Evolutionary conservation across 2,329 filamentous ascomycete species (phyloP).

Genomic region (Ilyonectria mors-panacis): DNA sequence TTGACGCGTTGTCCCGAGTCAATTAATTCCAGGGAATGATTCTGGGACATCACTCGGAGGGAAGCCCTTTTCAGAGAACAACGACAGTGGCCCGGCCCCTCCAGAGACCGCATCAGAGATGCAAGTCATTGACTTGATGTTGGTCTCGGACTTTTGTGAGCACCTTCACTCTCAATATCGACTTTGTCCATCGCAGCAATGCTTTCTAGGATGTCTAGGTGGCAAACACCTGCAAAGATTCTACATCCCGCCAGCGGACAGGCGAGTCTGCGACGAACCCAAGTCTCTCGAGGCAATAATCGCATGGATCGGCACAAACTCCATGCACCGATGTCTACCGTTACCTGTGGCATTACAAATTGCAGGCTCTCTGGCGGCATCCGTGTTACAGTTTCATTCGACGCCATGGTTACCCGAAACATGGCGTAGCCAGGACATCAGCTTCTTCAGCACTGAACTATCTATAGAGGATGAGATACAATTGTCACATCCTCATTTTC

Average conservation of each 20-base stretch:
- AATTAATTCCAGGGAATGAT: background rate
- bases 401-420: background rate
- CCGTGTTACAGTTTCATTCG: background rate
- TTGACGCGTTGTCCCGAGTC: background rate
- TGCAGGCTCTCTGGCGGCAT: background rate
- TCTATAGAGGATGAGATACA: background rate
- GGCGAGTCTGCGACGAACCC: background rate
- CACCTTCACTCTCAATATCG: background rate
- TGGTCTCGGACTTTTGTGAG: background rate
- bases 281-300: background rate
- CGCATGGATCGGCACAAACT: background rate
- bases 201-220: background rate
- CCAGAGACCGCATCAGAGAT: background rate
- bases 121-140: background rate
- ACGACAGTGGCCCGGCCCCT: background rate
- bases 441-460: background rate
- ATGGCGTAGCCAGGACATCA: background rate
- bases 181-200: background rate
- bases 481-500: background rate
- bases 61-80: background rate
- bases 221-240: background rate
- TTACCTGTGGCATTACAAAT: background rate
- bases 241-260: background rate
- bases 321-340: background rate
- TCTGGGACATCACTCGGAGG: background rate